A percentile compares a stretch with the other conserved stretches of the same genome.
phyloP scores from a whole-genome alignment of 129 eudicot genomes.

The Artemisia argyi region DNA sequence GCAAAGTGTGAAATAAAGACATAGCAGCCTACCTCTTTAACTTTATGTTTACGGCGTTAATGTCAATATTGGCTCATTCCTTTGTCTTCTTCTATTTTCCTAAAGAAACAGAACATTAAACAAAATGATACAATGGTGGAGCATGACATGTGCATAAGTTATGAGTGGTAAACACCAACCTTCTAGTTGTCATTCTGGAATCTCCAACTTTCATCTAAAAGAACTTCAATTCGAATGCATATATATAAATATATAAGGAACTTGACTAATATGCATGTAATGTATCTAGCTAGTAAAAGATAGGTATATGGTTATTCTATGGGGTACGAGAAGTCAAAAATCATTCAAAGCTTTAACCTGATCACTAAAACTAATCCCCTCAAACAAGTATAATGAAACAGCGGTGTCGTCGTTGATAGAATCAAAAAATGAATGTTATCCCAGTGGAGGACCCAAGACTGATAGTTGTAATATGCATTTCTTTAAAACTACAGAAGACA shows the following conservation, averaged over 20 bases:
- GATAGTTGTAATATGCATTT: too few species aligned
- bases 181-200: conserved; percentile 26
- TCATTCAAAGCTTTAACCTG: too few species aligned
- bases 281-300: not conserved
- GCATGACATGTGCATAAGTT: conserved; percentile 23
- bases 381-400: too few species aligned
- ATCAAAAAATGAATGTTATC: too few species aligned
- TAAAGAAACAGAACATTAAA: conserved; percentile 13
- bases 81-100: conserved; percentile 26
- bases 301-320: not conserved
- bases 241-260: not conserved
- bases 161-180: conserved; percentile 31
- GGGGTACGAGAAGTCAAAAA: too few species aligned
- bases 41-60: conserved; percentile 22
- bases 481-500: too few species aligned
- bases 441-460: too few species aligned
- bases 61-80: conserved; percentile 24
- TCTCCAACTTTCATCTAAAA: not conserved
- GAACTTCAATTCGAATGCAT: not conserved
- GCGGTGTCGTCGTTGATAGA: too few species aligned
- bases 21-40: conserved; percentile 14
- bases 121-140: conserved; percentile 24
- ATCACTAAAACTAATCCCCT: too few species aligned
- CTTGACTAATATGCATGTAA: too few species aligned
- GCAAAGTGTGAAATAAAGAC: not conserved